phyloP scores from a whole-genome alignment of 1,284 basidiomycete species.

The Austroboletus rostrupii region DNA sequence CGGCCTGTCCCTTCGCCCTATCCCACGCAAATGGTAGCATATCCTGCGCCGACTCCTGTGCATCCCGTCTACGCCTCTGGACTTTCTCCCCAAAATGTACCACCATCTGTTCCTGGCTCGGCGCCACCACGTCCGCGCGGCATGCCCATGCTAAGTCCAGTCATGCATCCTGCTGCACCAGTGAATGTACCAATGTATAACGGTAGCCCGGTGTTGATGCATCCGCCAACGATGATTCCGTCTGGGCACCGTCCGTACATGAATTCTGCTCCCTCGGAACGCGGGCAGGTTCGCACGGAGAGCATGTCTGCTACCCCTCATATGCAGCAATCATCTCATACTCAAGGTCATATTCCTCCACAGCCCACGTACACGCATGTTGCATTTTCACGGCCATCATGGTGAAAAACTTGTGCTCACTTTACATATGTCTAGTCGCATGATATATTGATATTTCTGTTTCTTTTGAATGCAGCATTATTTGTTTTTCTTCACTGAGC shows the following conservation, averaged over 20 bases:
- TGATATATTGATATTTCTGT: conserved; percentile 34
- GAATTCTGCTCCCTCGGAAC: conserved; percentile 23
- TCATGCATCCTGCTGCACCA: conserved; percentile 52
- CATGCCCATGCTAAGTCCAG: conserved; percentile 62
- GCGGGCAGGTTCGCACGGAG: conserved; percentile 29
- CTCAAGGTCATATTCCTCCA: conserved; percentile 27
- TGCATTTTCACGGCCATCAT: conserved; percentile 36
- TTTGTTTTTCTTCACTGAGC: conserved; percentile 19
- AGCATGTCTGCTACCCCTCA: conserved; percentile 20
- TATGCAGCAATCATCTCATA: conserved; percentile 28
- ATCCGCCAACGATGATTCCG: conserved; percentile 41
- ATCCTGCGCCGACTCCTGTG: conserved; percentile 48
- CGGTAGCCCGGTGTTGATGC: conserved; percentile 65
- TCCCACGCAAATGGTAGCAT: conserved; percentile 57
- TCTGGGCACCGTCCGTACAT: conserved; percentile 29
- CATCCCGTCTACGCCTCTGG: conserved; percentile 50
- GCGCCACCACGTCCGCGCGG: conserved; percentile 46
- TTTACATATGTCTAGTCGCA: conserved; percentile 18
- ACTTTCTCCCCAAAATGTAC: conserved; percentile 42
- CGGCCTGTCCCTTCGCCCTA: conserved; percentile 61
- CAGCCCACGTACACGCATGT: conserved; percentile 30
- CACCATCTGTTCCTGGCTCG: conserved; percentile 37
- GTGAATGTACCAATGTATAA: conserved; percentile 49
- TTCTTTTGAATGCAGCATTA: conserved; percentile 29
- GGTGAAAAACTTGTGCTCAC: conserved; percentile 33